Evolutionary conservation across 1,139 yeast species (phyloP).

Genomic region (Geotrichum macrosporum): DNA sequence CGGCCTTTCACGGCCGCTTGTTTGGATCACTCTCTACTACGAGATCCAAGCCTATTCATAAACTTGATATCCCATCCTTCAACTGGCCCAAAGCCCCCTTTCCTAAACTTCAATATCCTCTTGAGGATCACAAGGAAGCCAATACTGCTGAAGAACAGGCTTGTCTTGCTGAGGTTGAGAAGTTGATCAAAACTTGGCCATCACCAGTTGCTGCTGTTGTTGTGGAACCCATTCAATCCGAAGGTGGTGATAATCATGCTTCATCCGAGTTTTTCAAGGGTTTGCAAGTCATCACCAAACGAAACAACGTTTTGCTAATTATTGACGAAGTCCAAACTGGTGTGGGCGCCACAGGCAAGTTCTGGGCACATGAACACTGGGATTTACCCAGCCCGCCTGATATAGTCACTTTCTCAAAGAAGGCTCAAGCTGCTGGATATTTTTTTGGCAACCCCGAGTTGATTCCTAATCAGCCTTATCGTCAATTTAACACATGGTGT

Average conservation of each 20-base stretch:
- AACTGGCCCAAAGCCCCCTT: constrained; percentile 85
- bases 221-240: constrained; percentile 79
- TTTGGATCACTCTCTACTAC: constrained; percentile 77
- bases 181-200: constrained; percentile 52
- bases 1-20: constrained; percentile 78
- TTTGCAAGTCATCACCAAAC: constrained; percentile 63
- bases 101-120: constrained; percentile 71
- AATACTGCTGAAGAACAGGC: constrained; percentile 64
- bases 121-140: constrained; percentile 50
- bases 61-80: constrained; percentile 77
- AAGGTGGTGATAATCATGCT: constrained; percentile 86
- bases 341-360: constrained; percentile 76
- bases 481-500: constrained; percentile 90
- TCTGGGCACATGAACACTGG: constrained; percentile 88
- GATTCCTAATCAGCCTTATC: constrained; percentile 66
- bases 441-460: constrained; percentile 67
- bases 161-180: constrained; percentile 58
- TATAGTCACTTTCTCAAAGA: constrained; percentile 77
- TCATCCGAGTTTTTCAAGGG: constrained; percentile 73
- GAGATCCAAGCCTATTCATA: constrained; percentile 77
- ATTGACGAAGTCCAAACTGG: constrained; percentile 87
- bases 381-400: constrained; percentile 69
- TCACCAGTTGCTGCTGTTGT: constrained; percentile 71
- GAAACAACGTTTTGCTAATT: constrained; percentile 63
- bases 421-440: constrained; percentile 83